Evolutionary conservation across 1,139 yeast species (phyloP).

Genomic region (Candida smagusa): DNA sequence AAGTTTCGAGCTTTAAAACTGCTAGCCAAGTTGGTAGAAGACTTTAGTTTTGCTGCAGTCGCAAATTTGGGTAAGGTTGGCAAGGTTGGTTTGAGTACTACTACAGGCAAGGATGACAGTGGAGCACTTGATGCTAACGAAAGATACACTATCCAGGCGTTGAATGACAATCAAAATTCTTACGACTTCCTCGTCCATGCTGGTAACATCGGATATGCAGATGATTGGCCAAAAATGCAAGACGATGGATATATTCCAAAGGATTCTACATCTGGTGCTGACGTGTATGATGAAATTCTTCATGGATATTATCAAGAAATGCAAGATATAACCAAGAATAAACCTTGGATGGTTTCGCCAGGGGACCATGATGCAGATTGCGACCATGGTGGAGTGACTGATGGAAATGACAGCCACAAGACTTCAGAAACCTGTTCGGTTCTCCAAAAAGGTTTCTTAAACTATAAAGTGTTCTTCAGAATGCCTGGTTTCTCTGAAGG

Average conservation of each 20-base stretch:
- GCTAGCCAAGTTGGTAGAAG: conserved; percentile 2
- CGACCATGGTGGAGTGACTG: conserved; percentile 2
- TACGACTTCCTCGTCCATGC: conserved; percentile 5
- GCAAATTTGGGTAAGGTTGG: conserved; percentile 6
- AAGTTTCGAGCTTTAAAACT: conserved; percentile 3
- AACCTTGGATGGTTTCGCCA: conserved; percentile 5
- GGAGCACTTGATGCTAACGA: conserved; percentile 5
- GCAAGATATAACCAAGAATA: conserved; percentile 3
- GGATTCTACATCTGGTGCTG: conserved; percentile 1
- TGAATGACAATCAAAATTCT: conserved; percentile 1
- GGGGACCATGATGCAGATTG: conserved; percentile 7
- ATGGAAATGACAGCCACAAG: conserved; percentile 1
- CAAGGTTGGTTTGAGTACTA: conserved; percentile 4
- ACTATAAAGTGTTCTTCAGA: conserved; percentile 3
- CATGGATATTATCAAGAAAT: conserved; percentile 4
- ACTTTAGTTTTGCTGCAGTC: conserved; percentile 4
- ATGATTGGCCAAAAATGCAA: conserved; percentile 5
- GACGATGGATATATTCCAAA: conserved; percentile 3
- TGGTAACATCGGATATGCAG: conserved; percentile 5
- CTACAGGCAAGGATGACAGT: conserved; percentile 4
- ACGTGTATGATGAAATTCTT: conserved; percentile 3
- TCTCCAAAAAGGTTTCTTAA: conserved; percentile 4
- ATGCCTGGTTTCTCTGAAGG: conserved; percentile 4
- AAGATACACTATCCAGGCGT: conserved; percentile 3
- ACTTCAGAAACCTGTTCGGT: conserved; percentile 5